These are phyloP conservation scores for Salix udensis DNA, from an alignment of 345 rosid species.

Conservation along the genomic window DNA sequence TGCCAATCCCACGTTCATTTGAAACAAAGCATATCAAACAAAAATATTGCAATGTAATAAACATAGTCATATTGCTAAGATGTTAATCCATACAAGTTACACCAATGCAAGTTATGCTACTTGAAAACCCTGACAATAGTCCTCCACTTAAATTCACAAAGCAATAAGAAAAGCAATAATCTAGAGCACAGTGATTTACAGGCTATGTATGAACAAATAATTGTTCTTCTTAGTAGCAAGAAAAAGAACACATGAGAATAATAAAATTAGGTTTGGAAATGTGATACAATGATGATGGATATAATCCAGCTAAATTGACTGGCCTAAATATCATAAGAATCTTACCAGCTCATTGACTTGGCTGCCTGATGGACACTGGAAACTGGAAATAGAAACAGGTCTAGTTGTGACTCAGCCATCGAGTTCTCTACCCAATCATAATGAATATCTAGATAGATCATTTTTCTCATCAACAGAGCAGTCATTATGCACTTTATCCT, in stretches of 20 bases:
- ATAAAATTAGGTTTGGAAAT: background rate
- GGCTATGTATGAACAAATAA: background rate
- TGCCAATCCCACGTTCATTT: background rate
- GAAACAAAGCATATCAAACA: background rate
- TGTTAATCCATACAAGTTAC: background rate
- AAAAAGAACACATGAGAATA: background rate
- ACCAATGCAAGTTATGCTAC: background rate
- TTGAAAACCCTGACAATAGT: background rate
- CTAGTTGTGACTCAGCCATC: slow-evolving; percentile 9
- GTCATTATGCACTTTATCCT: slow-evolving; percentile 11
- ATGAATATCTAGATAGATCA: slow-evolving; percentile 11
- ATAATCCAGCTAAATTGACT: background rate
- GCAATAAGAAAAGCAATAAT: background rate
- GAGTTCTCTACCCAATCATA: slow-evolving; percentile 11
- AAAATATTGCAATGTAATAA: background rate
- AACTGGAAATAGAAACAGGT: slow-evolving; percentile 18
- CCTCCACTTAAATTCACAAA: background rate
- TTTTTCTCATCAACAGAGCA: slow-evolving; percentile 8
- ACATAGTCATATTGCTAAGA: background rate
- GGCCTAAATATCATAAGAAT: background rate
- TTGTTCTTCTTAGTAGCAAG: background rate
- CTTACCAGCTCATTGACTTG: slow-evolving; percentile 31
- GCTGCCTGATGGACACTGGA: slow-evolving; percentile 20
- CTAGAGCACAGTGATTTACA: background rate
- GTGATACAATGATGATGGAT: background rate